Conservation (phyloP, 495 filamentous ascomycete species). For the Aspergillus leporis region DNA sequence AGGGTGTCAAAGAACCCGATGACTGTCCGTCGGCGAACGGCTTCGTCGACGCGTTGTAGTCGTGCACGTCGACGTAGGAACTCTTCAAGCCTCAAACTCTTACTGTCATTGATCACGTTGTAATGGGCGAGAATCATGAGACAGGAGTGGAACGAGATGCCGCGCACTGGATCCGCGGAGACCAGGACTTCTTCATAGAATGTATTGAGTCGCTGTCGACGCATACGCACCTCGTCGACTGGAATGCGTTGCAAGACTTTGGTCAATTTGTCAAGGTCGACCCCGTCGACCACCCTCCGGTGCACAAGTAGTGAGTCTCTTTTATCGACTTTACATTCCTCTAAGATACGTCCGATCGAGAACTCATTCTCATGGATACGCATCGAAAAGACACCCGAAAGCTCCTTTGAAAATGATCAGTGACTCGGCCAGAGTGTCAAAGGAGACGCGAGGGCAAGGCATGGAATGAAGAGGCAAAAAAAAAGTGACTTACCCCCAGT, state of each 20-base stretch:
- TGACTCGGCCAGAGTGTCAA: background rate
- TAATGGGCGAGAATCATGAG: conserved; percentile 97
- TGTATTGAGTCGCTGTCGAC: conserved; percentile 76
- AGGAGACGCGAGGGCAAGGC: conserved; percentile 8
- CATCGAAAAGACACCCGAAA: conserved; percentile 95
- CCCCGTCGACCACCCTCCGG: conserved; percentile 60
- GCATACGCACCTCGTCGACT: conserved; percentile 66
- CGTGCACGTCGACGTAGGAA: conserved; percentile 89
- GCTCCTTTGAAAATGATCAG: conserved; percentile 50
- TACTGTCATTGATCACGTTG: conserved; percentile 98
- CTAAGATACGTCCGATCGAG: conserved; percentile 77
- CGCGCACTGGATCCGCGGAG: conserved; percentile 80
- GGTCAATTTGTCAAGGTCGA: conserved; percentile 79
- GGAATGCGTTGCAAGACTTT: conserved; percentile 75
- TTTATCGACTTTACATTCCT: conserved; percentile 67
- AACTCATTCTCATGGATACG: conserved; percentile 93
- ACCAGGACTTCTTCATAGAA: conserved; percentile 98
- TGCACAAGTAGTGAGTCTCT: conserved; percentile 40
- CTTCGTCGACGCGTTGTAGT: conserved; percentile 94
- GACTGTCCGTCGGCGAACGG: conserved; percentile 83
- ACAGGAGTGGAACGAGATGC: conserved; percentile 91
- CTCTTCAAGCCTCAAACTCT: conserved; percentile 90
- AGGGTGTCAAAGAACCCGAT: conserved; percentile 95
- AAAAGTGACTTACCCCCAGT: conserved; percentile 62
- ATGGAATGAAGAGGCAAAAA: background rate